Percentiles rank a stretch among this genome's conserved stretches.
These are phyloP conservation scores for Byssothecium circinans DNA, from an alignment of 2,329 filamentous ascomycete species.

Conservation along the genomic window DNA sequence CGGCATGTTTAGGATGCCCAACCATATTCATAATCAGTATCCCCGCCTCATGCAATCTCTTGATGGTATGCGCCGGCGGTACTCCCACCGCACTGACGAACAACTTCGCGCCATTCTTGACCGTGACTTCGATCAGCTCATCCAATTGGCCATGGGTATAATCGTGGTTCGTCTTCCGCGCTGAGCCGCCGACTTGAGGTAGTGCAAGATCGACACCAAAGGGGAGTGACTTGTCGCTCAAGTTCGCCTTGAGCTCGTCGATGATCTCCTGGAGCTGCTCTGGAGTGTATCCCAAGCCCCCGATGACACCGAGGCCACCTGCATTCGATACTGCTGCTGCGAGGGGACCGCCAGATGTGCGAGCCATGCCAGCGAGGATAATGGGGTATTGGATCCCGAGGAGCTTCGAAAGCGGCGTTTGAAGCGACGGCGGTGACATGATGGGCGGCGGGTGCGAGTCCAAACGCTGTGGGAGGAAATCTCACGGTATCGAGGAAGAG, in stretches of 20 bases:
- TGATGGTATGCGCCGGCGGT: constrained; percentile 72
- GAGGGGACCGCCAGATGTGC: constrained; percentile 57
- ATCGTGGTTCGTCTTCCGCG: constrained; percentile 91
- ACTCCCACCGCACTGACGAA: constrained; percentile 91
- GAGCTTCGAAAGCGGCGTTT: constrained; percentile 54
- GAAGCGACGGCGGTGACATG: constrained; percentile 38
- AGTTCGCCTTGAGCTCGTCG: constrained; percentile 77
- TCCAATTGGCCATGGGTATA: constrained; percentile 90
- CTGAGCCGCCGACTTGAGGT: constrained; percentile 80
- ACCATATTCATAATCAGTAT: constrained; percentile 98
- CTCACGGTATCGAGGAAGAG: not conserved
- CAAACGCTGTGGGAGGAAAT: not conserved
- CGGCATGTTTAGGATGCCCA: constrained; percentile 85
- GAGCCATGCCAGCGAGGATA: constrained; percentile 91
- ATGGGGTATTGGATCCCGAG: constrained; percentile 86
- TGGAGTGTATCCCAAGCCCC: constrained; percentile 55
- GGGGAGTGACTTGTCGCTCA: constrained; percentile 68
- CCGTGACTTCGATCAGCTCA: constrained; percentile 82
- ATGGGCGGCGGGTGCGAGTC: constrained; percentile 4
- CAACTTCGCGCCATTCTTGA: constrained; percentile 78
- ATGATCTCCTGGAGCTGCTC: constrained; percentile 77
- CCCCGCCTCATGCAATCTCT: constrained; percentile 74
- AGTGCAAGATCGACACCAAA: constrained; percentile 92
- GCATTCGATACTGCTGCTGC: constrained; percentile 67
- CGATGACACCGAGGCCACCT: constrained; percentile 71